phyloP scores from a whole-genome alignment of 352 stramenopile species.

The Phytophthora pistaciae region DNA sequence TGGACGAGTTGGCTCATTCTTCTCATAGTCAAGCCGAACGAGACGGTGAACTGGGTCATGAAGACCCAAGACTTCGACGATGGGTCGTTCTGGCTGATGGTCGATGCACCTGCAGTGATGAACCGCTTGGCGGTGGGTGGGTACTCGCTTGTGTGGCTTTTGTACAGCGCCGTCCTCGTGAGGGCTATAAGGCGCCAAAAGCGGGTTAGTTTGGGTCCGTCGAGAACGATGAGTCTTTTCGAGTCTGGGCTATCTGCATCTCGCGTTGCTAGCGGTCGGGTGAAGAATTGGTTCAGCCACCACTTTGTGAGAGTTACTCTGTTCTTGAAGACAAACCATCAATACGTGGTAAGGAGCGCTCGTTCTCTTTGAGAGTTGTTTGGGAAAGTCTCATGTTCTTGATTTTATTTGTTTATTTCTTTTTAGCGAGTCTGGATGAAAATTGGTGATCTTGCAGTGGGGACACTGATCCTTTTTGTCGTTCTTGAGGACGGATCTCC shows the following conservation, averaged over 20 bases:
- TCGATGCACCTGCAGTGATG: conserved; percentile 4
- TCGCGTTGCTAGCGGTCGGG: not conserved
- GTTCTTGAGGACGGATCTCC: conserved; percentile 20
- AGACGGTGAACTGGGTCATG: conserved; percentile 35
- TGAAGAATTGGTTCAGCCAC: not conserved
- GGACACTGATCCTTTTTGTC: not conserved
- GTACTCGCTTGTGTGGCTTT: conserved; percentile 5
- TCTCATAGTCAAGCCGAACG: conserved; percentile 18
- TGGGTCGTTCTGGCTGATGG: conserved; percentile 36
- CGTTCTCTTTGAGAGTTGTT: not conserved
- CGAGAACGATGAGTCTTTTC: not conserved
- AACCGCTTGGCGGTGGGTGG: not conserved
- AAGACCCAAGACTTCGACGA: conserved; percentile 31
- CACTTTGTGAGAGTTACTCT: not conserved
- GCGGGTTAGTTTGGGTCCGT: not conserved
- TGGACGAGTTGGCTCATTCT: conserved; percentile 22
- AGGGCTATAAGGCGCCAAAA: not conserved
- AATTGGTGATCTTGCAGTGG: conserved; percentile 5
- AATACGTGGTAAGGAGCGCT: not conserved
- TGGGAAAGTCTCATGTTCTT: not conserved
- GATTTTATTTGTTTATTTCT: not conserved
- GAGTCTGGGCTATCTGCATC: not conserved
- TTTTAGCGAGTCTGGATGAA: conserved; percentile 13
- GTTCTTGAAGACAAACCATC: not conserved
- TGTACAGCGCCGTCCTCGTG: conserved; percentile 3